Evolutionary conservation across 495 filamentous ascomycete species (phyloP).

Genomic region (Annulohypoxylon maeteangense): DNA sequence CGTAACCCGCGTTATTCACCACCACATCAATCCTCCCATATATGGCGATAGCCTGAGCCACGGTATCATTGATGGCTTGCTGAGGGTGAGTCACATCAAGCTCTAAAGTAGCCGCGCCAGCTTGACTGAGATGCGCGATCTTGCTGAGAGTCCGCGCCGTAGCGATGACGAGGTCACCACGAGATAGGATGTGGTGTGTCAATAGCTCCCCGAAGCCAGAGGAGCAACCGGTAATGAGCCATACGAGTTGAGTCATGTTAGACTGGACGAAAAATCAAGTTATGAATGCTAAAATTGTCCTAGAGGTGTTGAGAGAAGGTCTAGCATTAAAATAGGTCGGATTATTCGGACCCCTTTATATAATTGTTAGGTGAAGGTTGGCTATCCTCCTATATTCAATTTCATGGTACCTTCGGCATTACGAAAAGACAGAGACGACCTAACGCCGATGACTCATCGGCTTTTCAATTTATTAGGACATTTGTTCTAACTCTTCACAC

Average conservation of each 20-base stretch:
- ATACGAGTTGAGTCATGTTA: conserved; percentile 51
- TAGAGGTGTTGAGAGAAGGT: background rate
- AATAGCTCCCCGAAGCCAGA: conserved; percentile 61
- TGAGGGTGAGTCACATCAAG: conserved; percentile 59
- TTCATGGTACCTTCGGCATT: background rate
- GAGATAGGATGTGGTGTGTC: conserved; percentile 53
- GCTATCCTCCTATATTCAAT: background rate
- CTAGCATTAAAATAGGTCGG: background rate
- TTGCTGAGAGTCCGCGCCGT: conserved; percentile 56
- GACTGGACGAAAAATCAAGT: too few species aligned
- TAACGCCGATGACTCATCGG: background rate
- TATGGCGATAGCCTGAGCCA: conserved; percentile 55
- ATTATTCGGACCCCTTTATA: background rate
- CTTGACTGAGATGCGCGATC: conserved; percentile 52
- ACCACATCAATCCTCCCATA: conserved; percentile 62
- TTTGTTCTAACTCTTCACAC: background rate
- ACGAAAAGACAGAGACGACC: background rate
- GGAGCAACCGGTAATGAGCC: conserved; percentile 62
- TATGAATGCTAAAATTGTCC: background rate
- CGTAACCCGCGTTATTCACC: conserved; percentile 64
- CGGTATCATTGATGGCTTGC: conserved; percentile 45
- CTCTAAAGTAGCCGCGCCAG: conserved; percentile 55
- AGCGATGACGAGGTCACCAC: conserved; percentile 64
- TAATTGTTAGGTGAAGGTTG: too few species aligned
- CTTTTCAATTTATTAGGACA: background rate